Evolutionary conservation across 805 yeast genomes (phyloP).

Genomic region (Metschnikowia hibisci): DNA sequence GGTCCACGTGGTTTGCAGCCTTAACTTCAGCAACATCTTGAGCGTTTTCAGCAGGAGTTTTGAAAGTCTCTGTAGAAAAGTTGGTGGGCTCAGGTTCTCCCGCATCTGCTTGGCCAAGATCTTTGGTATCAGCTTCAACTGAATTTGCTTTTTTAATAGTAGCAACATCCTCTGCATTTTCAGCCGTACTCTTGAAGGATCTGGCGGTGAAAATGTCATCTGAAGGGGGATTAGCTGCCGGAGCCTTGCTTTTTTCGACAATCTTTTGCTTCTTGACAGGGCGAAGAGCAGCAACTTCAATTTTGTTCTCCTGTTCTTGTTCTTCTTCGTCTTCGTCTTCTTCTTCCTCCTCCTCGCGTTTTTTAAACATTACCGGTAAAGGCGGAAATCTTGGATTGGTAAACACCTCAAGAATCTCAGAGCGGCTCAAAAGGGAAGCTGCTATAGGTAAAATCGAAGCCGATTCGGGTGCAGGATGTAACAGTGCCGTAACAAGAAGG

Average conservation of each 20-base stretch:
- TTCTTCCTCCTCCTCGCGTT: slow-evolving; percentile 4
- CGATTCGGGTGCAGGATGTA: slow-evolving; percentile 65
- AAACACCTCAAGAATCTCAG: slow-evolving; percentile 53
- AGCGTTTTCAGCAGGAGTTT: slow-evolving; percentile 1
- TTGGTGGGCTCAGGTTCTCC: background rate
- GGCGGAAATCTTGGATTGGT: slow-evolving; percentile 76
- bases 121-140: slow-evolving; percentile 4
- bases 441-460: slow-evolving; percentile 72
- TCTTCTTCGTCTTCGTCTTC: slow-evolving; percentile 11
- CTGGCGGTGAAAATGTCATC: slow-evolving; percentile 7
- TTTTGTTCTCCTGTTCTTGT: no score
- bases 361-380: slow-evolving; percentile 13
- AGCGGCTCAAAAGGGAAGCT: slow-evolving; percentile 45
- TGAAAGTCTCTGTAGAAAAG: slow-evolving; percentile 4
- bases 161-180: slow-evolving; percentile 3
- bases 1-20: background rate
- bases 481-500: slow-evolving; percentile 49
- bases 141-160: slow-evolving; percentile 7
- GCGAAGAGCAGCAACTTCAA: background rate
- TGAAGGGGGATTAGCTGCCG: background rate
- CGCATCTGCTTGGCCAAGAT: background rate
- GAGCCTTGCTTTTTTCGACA: background rate
- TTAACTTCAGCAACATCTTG: slow-evolving; percentile 6
- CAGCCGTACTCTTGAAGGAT: slow-evolving; percentile 1
- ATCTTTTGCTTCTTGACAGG: background rate